Conservation (phyloP, 202 grass and related monocot genomes). For the Bolboschoenoplectus hybrid region DNA sequence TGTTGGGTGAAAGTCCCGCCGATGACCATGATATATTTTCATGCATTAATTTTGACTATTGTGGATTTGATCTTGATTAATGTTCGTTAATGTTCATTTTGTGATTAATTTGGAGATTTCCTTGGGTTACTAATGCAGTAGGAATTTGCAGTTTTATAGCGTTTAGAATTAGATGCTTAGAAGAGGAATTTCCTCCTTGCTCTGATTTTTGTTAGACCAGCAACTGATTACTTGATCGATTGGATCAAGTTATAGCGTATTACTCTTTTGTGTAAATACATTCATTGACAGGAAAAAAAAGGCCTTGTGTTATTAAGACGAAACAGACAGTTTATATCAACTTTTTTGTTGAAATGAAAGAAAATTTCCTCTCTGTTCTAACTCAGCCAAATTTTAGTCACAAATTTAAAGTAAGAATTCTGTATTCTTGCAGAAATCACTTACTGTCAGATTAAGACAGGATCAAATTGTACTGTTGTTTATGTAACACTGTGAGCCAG, state of each 20-base stretch:
- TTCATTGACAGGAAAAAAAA: too few relatives aligned
- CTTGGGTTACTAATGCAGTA: neutral
- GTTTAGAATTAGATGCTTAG: slow-evolving; percentile 14
- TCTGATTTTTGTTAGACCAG: neutral
- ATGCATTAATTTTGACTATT: slow-evolving; percentile 41
- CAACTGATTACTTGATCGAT: neutral
- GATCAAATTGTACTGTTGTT: neutral
- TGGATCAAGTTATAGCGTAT: too few relatives aligned
- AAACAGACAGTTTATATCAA: too few relatives aligned
- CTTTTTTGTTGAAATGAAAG: neutral
- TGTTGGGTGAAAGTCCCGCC: neutral
- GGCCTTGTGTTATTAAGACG: too few relatives aligned
- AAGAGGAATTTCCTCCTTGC: neutral
- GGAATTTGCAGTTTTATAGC: neutral
- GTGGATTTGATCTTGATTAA: slow-evolving; percentile 27
- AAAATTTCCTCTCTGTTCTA: neutral
- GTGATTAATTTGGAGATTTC: neutral
- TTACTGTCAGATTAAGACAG: neutral
- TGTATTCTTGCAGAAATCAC: neutral
- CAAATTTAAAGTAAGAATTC: neutral
- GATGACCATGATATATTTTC: slow-evolving; percentile 42
- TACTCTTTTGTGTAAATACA: too few relatives aligned
- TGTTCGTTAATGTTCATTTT: neutral
- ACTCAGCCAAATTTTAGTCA: neutral
- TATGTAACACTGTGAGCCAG: neutral